Percentiles rank a stretch among this genome's conserved stretches.
These are phyloP conservation scores for Blastobotrys niveus DNA, from an alignment of 1,139 yeast genomes.

Conservation along the genomic window DNA sequence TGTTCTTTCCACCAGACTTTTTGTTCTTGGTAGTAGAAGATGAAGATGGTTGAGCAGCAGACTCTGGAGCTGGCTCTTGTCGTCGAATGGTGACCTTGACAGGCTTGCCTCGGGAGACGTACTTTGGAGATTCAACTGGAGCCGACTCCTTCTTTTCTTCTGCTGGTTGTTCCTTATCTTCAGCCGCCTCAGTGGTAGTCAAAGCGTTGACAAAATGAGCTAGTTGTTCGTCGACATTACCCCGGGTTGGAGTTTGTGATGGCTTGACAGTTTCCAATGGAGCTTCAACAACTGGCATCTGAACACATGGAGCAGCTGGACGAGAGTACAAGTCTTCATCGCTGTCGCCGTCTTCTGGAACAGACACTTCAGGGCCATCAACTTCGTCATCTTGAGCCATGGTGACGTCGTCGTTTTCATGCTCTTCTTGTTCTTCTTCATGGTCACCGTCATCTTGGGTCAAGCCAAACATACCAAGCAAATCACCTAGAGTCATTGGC, in stretches of 20 bases:
- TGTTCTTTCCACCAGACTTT: neutral
- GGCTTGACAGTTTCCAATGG: constrained; percentile 5
- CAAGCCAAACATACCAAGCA: constrained; percentile 5
- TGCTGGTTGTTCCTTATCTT: neutral
- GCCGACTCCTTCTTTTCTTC: neutral
- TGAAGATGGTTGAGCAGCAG: neutral
- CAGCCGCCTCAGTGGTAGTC: neutral
- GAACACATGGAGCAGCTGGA: neutral
- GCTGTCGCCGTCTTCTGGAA: constrained; percentile 8
- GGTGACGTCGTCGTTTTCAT: neutral
- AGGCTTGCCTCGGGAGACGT: neutral
- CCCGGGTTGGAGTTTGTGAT: too few relatives aligned
- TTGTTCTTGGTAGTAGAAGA: neutral
- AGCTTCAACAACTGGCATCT: constrained; percentile 3
- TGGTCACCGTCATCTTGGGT: constrained; percentile 1
- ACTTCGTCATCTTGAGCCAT: neutral
- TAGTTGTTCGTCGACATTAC: neutral
- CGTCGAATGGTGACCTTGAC: constrained; percentile 5
- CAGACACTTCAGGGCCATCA: constrained; percentile 11
- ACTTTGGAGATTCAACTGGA: constrained; percentile 1
- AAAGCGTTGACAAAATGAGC: constrained; percentile 7
- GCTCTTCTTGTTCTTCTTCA: constrained; percentile 4
- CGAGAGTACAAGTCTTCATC: constrained; percentile 8
- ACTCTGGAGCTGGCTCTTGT: neutral
- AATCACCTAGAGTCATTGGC: constrained; percentile 9